Base-by-base conservation (phyloP, 1,284 basidiomycete genomes). In the Austroboletus rostrupii region DNA sequence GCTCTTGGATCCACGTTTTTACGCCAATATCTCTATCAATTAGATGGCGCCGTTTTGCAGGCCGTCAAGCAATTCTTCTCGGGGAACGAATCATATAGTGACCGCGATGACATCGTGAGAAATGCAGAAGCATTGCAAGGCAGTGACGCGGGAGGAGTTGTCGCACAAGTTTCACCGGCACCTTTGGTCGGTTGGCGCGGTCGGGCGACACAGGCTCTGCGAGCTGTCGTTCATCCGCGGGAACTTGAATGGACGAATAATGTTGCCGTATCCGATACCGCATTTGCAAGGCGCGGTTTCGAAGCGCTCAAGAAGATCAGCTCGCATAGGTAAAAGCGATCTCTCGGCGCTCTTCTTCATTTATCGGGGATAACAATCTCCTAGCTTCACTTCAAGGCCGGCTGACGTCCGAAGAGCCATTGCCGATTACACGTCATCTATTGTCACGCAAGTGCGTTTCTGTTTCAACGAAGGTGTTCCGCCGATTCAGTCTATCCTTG, bases 221-320 rank as follows among this genome's bases (percentile, higher is more conserved):
- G 72, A 55, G 60, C 60, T 1, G 64, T 81, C 33, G 62, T 76
- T 19, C 59, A 68, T 45, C 74, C 75, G 14, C 68, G 72, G 41
- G 62, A 70, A 3, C 57, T 76, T 8, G 58, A 67, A 11, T 80
- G 77, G 79, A 75, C 74, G 68, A 71, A 73, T 21, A 71, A 77
- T 38, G 64, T 67, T 33, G 56, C 60, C 16, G 57, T 72, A 17
- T 49, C 66, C 0, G 71, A 76, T 47, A 54, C 58, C 10, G 55
- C 64, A 14, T 74, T 71, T 39, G 59, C 64, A 21, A 57, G 62
- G 33, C 64, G 69, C 37, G 70, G 71, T 13, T 53, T 80, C 1
- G 59, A 68, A 23, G 69, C 72, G 33, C 57, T 79, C 12, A 64
- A 63, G 16, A 64, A 66, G 42, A 60, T 54, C 5, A 67, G 69